Evolutionary conservation across 2,329 filamentous ascomycete genomes (phyloP), one percentile per base, ranked within the genome.

Genomic region (Escovopsis sp.): DNA sequence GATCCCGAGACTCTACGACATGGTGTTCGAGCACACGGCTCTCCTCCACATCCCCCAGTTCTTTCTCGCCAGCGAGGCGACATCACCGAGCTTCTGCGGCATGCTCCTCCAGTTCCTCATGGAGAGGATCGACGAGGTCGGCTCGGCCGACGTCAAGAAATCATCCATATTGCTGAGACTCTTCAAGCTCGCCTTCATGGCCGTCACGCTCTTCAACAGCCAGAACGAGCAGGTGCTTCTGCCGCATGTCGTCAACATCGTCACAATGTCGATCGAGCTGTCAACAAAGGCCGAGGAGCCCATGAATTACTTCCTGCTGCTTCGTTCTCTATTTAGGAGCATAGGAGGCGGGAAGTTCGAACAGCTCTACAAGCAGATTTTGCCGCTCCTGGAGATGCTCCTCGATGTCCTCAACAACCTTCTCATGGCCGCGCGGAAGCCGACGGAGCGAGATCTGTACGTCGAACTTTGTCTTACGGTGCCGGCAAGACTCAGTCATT

Each of bases 171-270:
- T 99, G 32, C 67, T 99, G 40, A 77, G 93, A 43, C 77, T 99
- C 41, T 99, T 96, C 67, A 99, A 99, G 63, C 66, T 99, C 40
- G 94, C 89, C 1, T 98, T 98, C 61, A 98, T 99, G 91, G 93
- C 93, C 0, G 91, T 99, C 34, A 98, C 91, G 0, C 70, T 99
- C 1, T 99, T 98, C 60, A 87, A 87, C 0, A 73, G 76, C 8
- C 88, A 95, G 56, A 99, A 99, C 53, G 91, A 99, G 62, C 84
- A 91, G 57, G 87, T 99, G 3, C 70, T 99, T 12, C 70, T 96
- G 42, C 93, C 93, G 0, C 91, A 98, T 59, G 89, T 98, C 40
- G 88, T 93, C 43, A 93, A 93, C 58, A 94, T 99, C 49, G 86
- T 98, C 47, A 95, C 89, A 11, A 88, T 94, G 61, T 96, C 89